Conservation (phyloP, 1,284 basidiomycete species). For the Stereum hirsutum region DNA sequence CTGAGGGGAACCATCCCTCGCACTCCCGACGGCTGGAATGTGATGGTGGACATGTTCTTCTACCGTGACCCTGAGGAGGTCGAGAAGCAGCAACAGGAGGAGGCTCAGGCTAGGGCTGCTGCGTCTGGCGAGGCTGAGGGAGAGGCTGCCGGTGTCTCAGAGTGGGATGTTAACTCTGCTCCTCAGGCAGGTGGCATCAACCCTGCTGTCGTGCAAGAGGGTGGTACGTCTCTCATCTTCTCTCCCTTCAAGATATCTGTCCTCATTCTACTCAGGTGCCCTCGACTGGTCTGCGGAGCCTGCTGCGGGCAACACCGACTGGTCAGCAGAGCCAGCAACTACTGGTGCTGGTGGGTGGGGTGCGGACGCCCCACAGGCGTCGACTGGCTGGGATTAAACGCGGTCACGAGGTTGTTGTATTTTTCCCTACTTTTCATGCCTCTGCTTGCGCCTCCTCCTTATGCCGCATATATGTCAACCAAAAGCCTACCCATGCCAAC, state of each 20-base stretch:
- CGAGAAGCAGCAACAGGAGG: conserved; percentile 93
- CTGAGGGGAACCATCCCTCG: conserved; percentile 90
- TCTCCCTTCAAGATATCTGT: conserved; percentile 4
- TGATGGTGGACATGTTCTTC: conserved; percentile 99
- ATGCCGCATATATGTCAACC: too few species aligned
- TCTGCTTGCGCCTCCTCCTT: too few species aligned
- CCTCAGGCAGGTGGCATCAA: conserved; percentile 65
- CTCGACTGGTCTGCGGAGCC: conserved; percentile 83
- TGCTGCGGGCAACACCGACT: conserved; percentile 55
- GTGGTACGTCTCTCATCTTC: conserved; percentile 28
- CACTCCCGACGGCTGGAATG: conserved; percentile 87
- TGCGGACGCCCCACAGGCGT: conserved; percentile 27
- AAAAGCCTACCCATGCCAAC: too few species aligned
- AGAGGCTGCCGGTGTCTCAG: conserved; percentile 34
- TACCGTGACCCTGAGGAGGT: conserved; percentile 99
- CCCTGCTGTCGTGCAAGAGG: conserved; percentile 61
- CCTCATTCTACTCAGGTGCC: conserved; percentile 35
- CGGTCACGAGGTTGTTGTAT: too few species aligned
- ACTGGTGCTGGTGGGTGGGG: conserved; percentile 45
- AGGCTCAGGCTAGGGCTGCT: conserved; percentile 75
- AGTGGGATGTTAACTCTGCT: conserved; percentile 76
- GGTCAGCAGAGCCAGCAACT: conserved; percentile 75
- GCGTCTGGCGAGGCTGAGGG: conserved; percentile 50
- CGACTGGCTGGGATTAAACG: conserved; percentile 58
- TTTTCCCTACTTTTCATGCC: too few species aligned